These are phyloP conservation scores for Neurospora sp. DNA, from an alignment of 495 filamentous ascomycete genomes.

Conservation along the genomic window DNA sequence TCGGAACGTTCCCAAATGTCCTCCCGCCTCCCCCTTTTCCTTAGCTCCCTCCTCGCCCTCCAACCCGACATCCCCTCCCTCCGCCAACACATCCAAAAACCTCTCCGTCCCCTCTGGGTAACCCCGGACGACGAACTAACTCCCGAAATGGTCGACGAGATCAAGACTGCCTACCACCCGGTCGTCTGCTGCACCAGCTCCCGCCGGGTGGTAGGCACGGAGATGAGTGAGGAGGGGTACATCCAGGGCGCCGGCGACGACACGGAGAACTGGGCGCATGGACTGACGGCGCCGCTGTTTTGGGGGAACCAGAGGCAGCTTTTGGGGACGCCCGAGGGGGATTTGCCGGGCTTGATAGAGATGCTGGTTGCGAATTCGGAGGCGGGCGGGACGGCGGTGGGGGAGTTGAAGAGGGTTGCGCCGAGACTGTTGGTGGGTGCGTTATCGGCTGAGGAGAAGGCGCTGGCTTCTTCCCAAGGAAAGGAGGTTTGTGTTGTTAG, in stretches of 20 bases:
- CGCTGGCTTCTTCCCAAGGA: neutral
- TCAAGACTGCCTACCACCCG: slow-evolving; percentile 49
- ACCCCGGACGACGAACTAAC: slow-evolving; percentile 27
- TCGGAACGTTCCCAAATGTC: slow-evolving; percentile 79
- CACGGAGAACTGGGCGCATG: slow-evolving; percentile 77
- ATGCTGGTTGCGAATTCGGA: slow-evolving; percentile 32
- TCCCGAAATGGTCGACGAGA: slow-evolving; percentile 6
- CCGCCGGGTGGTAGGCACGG: slow-evolving; percentile 51
- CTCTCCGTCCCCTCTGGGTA: slow-evolving; percentile 56
- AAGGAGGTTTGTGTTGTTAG: slow-evolving; percentile 13
- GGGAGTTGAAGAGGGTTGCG: slow-evolving; percentile 27
- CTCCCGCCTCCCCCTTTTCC: slow-evolving; percentile 53
- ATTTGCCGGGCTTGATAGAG: slow-evolving; percentile 54
- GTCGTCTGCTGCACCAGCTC: slow-evolving; percentile 79
- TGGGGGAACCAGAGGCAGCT: slow-evolving; percentile 56
- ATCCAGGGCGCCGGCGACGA: slow-evolving; percentile 94
- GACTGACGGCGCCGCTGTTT: slow-evolving; percentile 65
- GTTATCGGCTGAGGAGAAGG: slow-evolving; percentile 11
- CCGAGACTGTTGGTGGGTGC: slow-evolving; percentile 22
- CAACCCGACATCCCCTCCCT: slow-evolving; percentile 23
- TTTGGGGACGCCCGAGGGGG: slow-evolving; percentile 48
- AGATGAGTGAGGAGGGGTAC: slow-evolving; percentile 63
- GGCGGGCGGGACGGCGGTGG: neutral
- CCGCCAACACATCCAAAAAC: slow-evolving; percentile 36
- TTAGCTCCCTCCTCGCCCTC: slow-evolving; percentile 44